phyloP scores from a whole-genome alignment of 345 rosid genomes.

The Murraya paniculata region DNA sequence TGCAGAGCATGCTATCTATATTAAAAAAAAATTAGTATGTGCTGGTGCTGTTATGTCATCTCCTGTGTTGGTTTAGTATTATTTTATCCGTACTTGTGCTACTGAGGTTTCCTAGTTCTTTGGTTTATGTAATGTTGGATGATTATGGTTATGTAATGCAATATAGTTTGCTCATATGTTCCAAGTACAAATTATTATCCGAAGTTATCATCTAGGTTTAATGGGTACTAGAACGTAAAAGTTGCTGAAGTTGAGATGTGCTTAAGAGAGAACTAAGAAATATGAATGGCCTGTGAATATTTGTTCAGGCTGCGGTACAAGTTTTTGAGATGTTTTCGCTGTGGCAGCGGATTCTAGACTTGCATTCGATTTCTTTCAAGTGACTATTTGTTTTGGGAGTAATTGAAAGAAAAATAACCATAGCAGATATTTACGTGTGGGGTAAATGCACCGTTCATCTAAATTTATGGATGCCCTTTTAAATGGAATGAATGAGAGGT shows the following conservation, averaged over 20 bases:
- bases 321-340: no score
- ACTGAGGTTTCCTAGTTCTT: background rate
- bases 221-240: background rate
- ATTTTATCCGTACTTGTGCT: background rate
- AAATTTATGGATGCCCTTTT: no score
- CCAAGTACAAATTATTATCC: no score
- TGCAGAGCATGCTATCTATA: conserved; percentile 1
- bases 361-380: no score
- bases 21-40: background rate
- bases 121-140: background rate
- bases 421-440: no score
- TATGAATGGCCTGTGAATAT: background rate
- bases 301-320: no score
- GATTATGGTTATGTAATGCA: background rate
- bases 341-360: no score
- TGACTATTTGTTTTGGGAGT: no score
- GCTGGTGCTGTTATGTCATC: background rate
- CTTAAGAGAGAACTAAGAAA: no score
- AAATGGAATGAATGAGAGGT: no score
- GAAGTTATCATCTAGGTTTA: background rate
- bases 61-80: background rate
- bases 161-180: background rate
- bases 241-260: background rate
- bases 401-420: no score
- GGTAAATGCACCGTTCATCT: no score